These are phyloP conservation scores for Jamesozyma rosinii DNA, from an alignment of 805 yeast species.

Conservation along the genomic window DNA sequence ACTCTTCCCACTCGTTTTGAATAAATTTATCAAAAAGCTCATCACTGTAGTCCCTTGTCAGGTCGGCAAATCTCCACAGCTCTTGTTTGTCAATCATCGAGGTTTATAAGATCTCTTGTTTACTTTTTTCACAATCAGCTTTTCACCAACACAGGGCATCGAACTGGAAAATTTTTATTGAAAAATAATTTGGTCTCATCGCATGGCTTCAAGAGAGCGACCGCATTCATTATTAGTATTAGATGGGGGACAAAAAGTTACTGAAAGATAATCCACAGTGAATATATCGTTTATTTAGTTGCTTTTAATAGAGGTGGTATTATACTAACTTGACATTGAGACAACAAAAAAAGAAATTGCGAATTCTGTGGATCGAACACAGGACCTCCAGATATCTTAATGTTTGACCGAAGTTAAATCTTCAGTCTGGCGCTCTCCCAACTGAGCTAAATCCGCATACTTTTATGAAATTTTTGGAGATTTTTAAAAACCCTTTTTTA, in stretches of 20 bases:
- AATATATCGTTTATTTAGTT: neutral
- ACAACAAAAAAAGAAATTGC: constrained; percentile 32
- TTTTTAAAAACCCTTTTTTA: too few species aligned
- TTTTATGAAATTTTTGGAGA: too few species aligned
- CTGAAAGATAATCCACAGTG: neutral
- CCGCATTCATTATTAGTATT: neutral
- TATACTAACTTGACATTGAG: neutral
- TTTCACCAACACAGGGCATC: neutral
- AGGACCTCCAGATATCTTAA: constrained; percentile 55
- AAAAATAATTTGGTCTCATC: neutral
- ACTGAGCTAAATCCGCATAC: constrained; percentile 37
- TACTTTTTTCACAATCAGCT: neutral
- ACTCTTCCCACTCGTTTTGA: constrained; percentile 7
- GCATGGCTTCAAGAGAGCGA: neutral
- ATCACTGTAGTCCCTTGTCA: constrained; percentile 2
- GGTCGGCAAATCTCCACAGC: too few species aligned
- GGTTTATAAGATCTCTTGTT: neutral
- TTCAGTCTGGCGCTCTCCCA: constrained; percentile 40
- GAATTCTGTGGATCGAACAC: constrained; percentile 80
- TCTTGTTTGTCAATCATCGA: too few species aligned
- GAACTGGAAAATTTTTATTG: neutral
- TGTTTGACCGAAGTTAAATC: constrained; percentile 11
- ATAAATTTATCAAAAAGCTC: constrained; percentile 13
- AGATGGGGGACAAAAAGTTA: neutral
- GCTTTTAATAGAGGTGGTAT: neutral